Conservation (phyloP, 495 filamentous ascomycete genomes). For the Lasiosphaeris hirsuta region DNA sequence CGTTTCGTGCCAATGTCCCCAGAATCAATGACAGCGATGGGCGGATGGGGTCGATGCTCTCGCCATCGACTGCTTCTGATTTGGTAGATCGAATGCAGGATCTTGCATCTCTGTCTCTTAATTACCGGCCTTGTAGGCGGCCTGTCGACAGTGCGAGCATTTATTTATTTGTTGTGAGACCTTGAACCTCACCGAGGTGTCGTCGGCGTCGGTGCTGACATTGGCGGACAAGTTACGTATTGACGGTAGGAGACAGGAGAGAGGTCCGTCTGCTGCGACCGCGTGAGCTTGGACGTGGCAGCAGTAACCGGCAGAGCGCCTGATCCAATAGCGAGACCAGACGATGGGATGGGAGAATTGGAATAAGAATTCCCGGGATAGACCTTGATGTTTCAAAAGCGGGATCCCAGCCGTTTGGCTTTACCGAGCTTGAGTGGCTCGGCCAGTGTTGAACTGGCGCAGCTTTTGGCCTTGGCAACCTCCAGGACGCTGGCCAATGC, state of each 20-base stretch:
- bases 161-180: neutral
- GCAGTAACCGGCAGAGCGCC: neutral
- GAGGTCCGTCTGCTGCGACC: too few relatives aligned
- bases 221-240: neutral
- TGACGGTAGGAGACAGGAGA: too few relatives aligned
- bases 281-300: neutral
- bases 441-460: too few relatives aligned
- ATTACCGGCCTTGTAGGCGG: neutral
- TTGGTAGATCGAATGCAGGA: slow-evolving; percentile 7
- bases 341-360: too few relatives aligned
- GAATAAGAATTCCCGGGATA: neutral
- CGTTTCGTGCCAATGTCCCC: too few relatives aligned
- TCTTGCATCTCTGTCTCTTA: slow-evolving; percentile 7
- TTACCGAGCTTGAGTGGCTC: too few relatives aligned
- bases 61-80: slow-evolving; percentile 11
- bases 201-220: neutral
- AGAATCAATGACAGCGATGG: slow-evolving; percentile 9
- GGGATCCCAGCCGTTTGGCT: neutral
- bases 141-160: neutral
- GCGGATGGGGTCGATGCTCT: neutral
- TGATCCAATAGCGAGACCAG: neutral
- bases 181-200: neutral
- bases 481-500: too few relatives aligned
- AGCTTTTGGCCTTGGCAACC: too few relatives aligned
- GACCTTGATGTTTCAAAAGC: neutral